phyloP scores from a whole-genome alignment of 2,329 filamentous ascomycete species.

The Diaporthe capsici region DNA sequence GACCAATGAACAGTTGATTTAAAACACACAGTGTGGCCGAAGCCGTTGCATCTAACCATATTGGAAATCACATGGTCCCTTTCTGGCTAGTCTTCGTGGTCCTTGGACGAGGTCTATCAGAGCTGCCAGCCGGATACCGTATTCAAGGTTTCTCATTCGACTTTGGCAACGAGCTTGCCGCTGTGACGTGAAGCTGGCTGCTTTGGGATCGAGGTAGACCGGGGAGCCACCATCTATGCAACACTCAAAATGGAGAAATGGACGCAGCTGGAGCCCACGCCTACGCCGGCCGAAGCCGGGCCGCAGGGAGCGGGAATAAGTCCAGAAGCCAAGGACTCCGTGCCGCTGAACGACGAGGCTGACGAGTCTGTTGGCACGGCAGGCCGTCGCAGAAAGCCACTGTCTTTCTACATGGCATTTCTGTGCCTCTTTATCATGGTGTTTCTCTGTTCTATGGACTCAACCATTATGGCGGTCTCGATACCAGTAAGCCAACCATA shows the following conservation, averaged over 20 bases:
- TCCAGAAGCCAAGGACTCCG: not conserved
- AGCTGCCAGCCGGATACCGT: not conserved
- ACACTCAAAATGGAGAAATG: not conserved
- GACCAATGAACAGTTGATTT: no score
- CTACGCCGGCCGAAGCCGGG: not conserved
- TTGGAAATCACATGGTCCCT: not conserved
- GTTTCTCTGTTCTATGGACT: conserved; percentile 28
- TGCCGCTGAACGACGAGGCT: not conserved
- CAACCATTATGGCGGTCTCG: conserved; percentile 33
- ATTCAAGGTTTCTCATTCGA: not conserved
- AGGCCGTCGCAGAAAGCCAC: conserved; percentile 12
- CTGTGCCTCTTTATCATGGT: conserved; percentile 30
- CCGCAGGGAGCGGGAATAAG: not conserved
- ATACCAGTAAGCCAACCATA: conserved; percentile 9
- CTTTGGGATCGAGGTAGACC: not conserved
- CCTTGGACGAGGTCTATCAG: not conserved
- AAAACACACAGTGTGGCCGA: no score
- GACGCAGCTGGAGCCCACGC: not conserved
- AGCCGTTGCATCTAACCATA: not conserved
- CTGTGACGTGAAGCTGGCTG: not conserved
- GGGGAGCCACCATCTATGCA: not conserved
- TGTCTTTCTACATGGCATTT: conserved; percentile 21
- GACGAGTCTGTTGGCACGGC: not conserved
- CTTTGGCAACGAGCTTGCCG: not conserved
- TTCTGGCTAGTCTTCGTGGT: not conserved